Evolutionary conservation across 1,139 yeast species (phyloP), one percentile per base, ranked within the genome.

Genomic region (Yamadazyma dendronema): DNA sequence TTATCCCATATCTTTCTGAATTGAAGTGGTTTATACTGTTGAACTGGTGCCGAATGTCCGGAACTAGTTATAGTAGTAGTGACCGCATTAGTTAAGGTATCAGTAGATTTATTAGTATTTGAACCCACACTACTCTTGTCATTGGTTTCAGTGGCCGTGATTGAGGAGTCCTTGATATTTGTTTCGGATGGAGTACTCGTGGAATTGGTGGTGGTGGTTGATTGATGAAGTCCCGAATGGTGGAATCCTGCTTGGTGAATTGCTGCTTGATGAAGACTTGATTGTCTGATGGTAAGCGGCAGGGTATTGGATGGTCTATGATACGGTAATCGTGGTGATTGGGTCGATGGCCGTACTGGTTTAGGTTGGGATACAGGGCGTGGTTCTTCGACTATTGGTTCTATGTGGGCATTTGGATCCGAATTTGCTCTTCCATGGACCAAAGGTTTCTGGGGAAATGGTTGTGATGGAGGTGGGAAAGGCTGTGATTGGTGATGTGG

Each of bases 1-100:
- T 46, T 49, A 34, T 62, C 65, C 72, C 74, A 67, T 16, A 68
- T 66, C 44, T 67, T 65, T 34, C 73, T 49, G 47, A 68, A 68
- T 42, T 65, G 69, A 17, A 65, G 50, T 3, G 69, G 63, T 11
- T 61, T 49, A 36, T 59, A 58, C 32, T 56, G 59, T 36, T 55
- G 60, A 3, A 48, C 44, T 11, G 38, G 26, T n/a, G 36, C 36
- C 10, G 32, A 12, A 21, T 19, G 16, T 11, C 24, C 17, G 4
- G 21, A 12, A 13, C 13, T 17, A 4, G 26, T 30, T 25, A n/a
- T 21, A n/a, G 34, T 10, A 21, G 29, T 24, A 30, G 27, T 15
- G 19, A 15, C 15, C 9, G 14, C 15, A 10, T 14, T 11, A n/a
- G 24, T 21, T 23, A 28, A 27, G 16, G 21, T 14, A 8, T 16